Base-by-base conservation (phyloP, 1,284 basidiomycete genomes). In the Rhodotorula sp. region DNA sequence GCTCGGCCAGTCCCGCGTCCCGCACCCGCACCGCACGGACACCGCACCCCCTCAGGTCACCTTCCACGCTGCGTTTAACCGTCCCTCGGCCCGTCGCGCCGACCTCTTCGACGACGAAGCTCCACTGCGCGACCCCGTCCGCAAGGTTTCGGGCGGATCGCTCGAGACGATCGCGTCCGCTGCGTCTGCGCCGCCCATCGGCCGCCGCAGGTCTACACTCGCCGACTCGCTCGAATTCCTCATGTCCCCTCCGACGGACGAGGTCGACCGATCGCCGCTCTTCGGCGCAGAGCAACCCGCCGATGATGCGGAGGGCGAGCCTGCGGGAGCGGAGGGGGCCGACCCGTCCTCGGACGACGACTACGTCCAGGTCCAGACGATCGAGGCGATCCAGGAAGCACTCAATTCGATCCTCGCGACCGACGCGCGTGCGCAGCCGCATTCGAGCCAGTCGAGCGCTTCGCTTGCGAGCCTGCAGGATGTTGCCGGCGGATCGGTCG, bases 361-460 rank as follows among this genome's bases (percentile, higher is more conserved):
- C 25, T 76, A 77, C 46, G 80, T 90, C 64, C 88, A 92, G 79
- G 83, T 84, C 19, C 85, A 89, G 75, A 85, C 92, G 48, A 95
- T 97, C 87, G 92, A 94, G 76, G 94, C 93, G 7, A 94, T 97
- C 34, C 93, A 95, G 78, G 91, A 92, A 8, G 95, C 95, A 1
- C 84, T 98, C 70, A 94, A 91, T 27, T 92, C 94, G 79, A 97
- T 98, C 80, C 71, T 76, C 32, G 70, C 67, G 9, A 66, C 71
- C 6, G 69, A 73, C 46, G 72, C 64, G 13, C 32, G 53, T 1
- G 44, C 58, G 1, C 53, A 51, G 44, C 61, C 48, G 36, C 12
- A 10, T 17, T 13, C 62, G 54, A 53, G 13, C 50, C 46, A 36
- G 41, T 44, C 37, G n/a, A 58, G 36, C n/a, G 21, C 64, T 4